Evolutionary conservation across 305 asterid genomes (phyloP).

Genomic region (Solanum hybrid): DNA sequence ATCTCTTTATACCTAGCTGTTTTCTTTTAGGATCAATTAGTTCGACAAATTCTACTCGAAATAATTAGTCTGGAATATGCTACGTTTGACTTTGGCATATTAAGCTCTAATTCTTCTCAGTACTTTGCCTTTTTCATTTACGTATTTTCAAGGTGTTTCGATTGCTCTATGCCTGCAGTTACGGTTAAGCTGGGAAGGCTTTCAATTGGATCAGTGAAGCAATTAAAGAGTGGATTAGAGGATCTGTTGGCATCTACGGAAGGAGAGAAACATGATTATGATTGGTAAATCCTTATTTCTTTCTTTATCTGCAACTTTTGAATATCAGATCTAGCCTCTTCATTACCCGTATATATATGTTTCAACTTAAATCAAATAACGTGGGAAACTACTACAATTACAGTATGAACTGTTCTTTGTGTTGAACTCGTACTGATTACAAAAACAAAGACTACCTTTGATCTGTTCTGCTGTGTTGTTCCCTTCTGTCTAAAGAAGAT

Average conservation of each 20-base stretch:
- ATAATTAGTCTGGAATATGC: neutral
- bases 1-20: neutral
- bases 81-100: neutral
- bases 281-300: constrained; percentile 52
- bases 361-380: neutral
- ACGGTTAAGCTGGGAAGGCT: constrained; percentile 75
- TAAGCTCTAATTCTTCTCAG: neutral
- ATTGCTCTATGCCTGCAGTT: constrained; percentile 24
- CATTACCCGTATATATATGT: neutral
- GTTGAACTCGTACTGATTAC: neutral
- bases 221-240: constrained; percentile 55
- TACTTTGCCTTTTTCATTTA: neutral
- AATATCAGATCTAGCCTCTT: neutral
- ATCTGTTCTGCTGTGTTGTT: neutral
- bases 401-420: neutral
- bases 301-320: neutral
- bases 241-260: constrained; percentile 69
- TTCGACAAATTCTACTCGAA: neutral
- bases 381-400: neutral
- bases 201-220: constrained; percentile 69
- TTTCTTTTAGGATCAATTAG: neutral
- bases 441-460: neutral
- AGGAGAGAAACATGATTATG: constrained; percentile 93
- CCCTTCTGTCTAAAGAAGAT: neutral
- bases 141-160: neutral